Conservation (phyloP, 1,284 basidiomycete genomes). For the Heterobasidion parviporum region DNA sequence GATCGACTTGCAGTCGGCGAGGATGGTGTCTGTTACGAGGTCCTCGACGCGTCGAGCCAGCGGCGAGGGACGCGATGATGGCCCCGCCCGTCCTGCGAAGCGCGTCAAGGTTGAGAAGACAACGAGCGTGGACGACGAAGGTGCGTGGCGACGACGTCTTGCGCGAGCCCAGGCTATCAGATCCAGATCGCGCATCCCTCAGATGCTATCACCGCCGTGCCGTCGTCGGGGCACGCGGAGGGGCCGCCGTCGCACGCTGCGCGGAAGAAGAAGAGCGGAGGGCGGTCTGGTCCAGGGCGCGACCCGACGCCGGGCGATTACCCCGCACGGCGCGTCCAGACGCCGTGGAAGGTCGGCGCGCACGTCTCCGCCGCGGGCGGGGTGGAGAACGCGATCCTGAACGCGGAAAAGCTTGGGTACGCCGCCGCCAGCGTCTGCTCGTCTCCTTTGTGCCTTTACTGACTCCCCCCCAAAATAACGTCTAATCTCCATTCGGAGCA, state of each 20-base stretch:
- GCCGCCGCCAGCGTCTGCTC: conserved; percentile 9
- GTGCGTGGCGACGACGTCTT: no score
- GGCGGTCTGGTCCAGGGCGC: not conserved
- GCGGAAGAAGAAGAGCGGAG: not conserved
- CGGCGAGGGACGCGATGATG: not conserved
- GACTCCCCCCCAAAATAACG: not conserved
- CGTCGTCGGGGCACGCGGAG: not conserved
- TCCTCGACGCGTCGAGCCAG: not conserved
- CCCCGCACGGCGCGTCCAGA: conserved; percentile 20
- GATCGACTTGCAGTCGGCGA: no score
- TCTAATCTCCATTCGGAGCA: not conserved
- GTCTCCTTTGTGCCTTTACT: not conserved
- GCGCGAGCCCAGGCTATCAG: no score
- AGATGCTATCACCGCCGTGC: not conserved
- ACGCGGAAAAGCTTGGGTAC: conserved; percentile 67
- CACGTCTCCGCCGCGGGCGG: conserved; percentile 80
- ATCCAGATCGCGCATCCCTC: not conserved
- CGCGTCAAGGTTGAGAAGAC: not conserved
- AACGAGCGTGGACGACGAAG: no score
- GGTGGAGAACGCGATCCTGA: conserved; percentile 63
- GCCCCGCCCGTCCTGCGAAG: not conserved
- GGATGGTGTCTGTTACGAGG: not conserved
- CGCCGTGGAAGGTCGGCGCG: conserved; percentile 67
- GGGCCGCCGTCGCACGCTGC: not conserved
- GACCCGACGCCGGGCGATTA: conserved; percentile 8